These are phyloP conservation scores for Aeschynomene evenia DNA, from an alignment of 306 rosid genomes.

Conservation along the genomic window DNA sequence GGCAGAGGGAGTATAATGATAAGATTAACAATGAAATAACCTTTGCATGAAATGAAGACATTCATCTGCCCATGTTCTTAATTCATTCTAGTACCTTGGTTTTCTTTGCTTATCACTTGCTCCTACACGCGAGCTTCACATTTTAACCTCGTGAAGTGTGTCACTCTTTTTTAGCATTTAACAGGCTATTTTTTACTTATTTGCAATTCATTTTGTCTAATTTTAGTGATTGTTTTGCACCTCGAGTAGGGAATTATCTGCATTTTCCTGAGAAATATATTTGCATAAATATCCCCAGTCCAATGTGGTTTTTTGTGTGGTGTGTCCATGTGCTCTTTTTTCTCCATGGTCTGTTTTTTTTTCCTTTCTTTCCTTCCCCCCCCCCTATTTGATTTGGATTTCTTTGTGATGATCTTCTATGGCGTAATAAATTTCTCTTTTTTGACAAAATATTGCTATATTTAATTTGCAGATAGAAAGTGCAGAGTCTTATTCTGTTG, in stretches of 20 bases:
- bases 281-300: background rate
- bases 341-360: background rate
- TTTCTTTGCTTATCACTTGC: no score
- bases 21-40: background rate
- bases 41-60: no score
- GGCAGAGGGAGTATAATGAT: background rate
- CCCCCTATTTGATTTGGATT: background rate
- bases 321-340: background rate
- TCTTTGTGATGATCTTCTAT: background rate
- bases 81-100: no score
- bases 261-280: background rate
- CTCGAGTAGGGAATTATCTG: background rate
- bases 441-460: background rate
- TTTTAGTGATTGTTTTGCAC: background rate
- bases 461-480: constrained; percentile 60
- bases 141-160: no score
- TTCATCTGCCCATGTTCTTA: no score
- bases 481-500: constrained; percentile 74
- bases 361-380: background rate
- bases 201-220: background rate
- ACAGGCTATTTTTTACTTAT: background rate
- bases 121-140: no score
- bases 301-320: background rate
- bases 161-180: background rate
- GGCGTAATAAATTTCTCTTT: background rate